Evolutionary conservation across 2,329 filamentous ascomycete genomes (phyloP).

Genomic region (Cladosporium velox): DNA sequence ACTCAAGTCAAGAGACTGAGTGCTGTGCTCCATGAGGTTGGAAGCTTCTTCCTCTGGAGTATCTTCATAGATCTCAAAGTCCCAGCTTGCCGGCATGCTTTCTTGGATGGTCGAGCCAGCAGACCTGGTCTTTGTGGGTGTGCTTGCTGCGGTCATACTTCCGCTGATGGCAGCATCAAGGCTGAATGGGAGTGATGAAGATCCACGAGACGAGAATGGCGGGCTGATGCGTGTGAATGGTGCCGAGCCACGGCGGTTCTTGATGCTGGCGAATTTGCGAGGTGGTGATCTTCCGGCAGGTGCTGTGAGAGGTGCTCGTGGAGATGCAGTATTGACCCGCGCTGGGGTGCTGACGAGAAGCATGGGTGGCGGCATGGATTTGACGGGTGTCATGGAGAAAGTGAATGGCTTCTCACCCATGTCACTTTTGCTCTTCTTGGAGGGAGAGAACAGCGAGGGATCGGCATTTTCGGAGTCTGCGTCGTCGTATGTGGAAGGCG

Average conservation of each 20-base stretch:
- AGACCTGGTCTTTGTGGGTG: constrained; percentile 40
- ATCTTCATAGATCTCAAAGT: constrained; percentile 94
- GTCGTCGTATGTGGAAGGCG: constrained; percentile 46
- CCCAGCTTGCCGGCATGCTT: constrained; percentile 66
- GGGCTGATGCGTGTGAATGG: constrained; percentile 71
- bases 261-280: constrained; percentile 66
- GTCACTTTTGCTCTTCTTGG: constrained; percentile 55
- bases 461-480: constrained; percentile 62
- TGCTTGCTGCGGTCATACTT: constrained; percentile 60
- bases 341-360: constrained; percentile 39
- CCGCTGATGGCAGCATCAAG: constrained; percentile 81
- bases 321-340: constrained; percentile 43
- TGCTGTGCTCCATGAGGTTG: constrained; percentile 89
- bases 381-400: constrained; percentile 41
- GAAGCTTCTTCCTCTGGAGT: constrained; percentile 86
- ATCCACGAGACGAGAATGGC: constrained; percentile 58
- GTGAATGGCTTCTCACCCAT: constrained; percentile 43
- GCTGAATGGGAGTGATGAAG: constrained; percentile 66
- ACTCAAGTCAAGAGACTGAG: constrained; percentile 81
- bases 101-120: constrained; percentile 57
- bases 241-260: constrained; percentile 65
- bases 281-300: constrained; percentile 80
- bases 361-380: constrained; percentile 41
- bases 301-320: constrained; percentile 53
- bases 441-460: constrained; percentile 52